phyloP scores from a whole-genome alignment of 768 basidiomycete genomes.

The Rhizopogon vesiculosus region DNA sequence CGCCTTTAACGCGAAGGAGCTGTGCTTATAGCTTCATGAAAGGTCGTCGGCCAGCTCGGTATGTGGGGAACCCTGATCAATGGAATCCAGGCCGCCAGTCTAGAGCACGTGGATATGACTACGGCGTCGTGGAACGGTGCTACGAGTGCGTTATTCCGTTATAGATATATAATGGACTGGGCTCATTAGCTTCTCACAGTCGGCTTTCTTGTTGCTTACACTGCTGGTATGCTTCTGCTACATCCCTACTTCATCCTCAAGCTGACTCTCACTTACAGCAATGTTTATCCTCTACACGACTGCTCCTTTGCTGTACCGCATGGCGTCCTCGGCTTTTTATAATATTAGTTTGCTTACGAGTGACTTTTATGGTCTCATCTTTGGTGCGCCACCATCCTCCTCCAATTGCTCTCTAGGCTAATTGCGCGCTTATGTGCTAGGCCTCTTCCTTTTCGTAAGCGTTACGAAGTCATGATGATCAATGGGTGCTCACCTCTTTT shows the following conservation, averaged over 20 bases:
- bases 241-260: background rate
- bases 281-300: slow-evolving; percentile 85
- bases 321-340: slow-evolving; percentile 82
- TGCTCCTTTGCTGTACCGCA: slow-evolving; percentile 80
- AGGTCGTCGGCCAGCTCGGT: slow-evolving; percentile 82
- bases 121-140: slow-evolving; percentile 67
- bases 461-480: background rate
- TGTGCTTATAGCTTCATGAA: background rate
- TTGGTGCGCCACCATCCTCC: slow-evolving; percentile 35
- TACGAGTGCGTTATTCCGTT: slow-evolving; percentile 51
- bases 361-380: slow-evolving; percentile 84
- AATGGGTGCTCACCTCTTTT: background rate
- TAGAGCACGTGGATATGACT: slow-evolving; percentile 68
- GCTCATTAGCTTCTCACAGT: slow-evolving; percentile 25
- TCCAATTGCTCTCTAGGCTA: slow-evolving; percentile 4
- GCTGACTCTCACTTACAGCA: slow-evolving; percentile 33
- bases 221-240: slow-evolving; percentile 25
- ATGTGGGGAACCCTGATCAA: slow-evolving; percentile 82
- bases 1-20: background rate
- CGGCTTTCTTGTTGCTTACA: slow-evolving; percentile 51
- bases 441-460: slow-evolving; percentile 52
- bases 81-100: slow-evolving; percentile 67
- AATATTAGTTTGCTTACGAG: slow-evolving; percentile 83
- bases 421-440: slow-evolving; percentile 10
- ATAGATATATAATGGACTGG: background rate